Evolutionary conservation across 2,329 filamentous ascomycete species (phyloP).

Genomic region (Colletotrichum australisinense): DNA sequence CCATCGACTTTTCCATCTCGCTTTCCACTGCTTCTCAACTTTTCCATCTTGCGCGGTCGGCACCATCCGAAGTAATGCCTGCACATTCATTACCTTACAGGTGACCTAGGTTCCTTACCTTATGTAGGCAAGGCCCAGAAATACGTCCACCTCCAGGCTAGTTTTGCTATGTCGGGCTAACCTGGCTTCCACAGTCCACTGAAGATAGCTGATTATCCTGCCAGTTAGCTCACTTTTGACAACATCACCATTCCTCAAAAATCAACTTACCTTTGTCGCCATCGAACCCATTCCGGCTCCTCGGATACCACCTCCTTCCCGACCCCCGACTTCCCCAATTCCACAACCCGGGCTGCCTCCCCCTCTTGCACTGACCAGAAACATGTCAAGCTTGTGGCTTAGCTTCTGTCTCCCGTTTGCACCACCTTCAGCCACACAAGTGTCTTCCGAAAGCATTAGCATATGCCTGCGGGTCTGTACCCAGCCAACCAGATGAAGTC

Average conservation of each 20-base stretch:
- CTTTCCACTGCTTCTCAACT: not conserved
- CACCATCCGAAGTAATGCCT: conserved; percentile 20
- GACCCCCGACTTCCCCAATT: not conserved
- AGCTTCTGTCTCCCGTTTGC: not conserved
- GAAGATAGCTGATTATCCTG: not conserved
- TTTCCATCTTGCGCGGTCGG: conserved; percentile 10
- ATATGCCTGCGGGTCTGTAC: not conserved
- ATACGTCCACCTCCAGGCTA: not conserved
- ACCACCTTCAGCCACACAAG: not conserved
- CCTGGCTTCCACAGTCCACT: not conserved
- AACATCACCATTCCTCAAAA: not conserved
- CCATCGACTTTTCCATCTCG: not conserved
- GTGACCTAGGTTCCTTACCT: not conserved
- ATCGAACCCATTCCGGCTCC: not conserved
- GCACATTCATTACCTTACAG: too few relatives aligned
- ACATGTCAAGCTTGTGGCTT: not conserved
- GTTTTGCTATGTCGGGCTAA: not conserved
- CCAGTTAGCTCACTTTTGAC: not conserved
- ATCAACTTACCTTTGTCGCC: not conserved
- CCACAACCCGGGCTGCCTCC: not conserved
- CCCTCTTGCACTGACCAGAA: not conserved
- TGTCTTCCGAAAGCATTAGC: not conserved
- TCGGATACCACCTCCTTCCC: not conserved
- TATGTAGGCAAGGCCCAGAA: not conserved
- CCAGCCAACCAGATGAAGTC: not conserved